Conservation (phyloP, 768 basidiomycete species). For the Naganishia vaughanmartiniae region DNA sequence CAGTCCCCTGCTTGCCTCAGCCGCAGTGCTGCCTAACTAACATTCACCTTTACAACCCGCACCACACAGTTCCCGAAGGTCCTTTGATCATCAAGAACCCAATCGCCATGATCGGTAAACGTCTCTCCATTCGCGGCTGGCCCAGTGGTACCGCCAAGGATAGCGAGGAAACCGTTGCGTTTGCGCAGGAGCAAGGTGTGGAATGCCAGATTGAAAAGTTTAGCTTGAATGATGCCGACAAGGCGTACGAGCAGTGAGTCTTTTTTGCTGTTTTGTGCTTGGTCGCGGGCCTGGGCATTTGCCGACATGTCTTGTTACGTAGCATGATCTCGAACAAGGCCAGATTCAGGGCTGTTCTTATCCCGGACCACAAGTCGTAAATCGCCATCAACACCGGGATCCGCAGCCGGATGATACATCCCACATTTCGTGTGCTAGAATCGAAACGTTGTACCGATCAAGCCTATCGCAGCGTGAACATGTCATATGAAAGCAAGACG, state of each 20-base stretch:
- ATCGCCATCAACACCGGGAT: not conserved
- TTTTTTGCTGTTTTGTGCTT: not conserved
- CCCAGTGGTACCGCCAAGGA: slow-evolving; percentile 34
- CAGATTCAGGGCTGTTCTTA: slow-evolving; percentile 33
- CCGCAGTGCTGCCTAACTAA: not conserved
- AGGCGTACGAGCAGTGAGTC: slow-evolving; percentile 33
- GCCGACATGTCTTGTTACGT: not conserved
- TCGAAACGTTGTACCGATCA: too few relatives aligned
- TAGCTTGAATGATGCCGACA: slow-evolving; percentile 27
- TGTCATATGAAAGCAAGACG: too few relatives aligned
- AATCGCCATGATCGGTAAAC: slow-evolving; percentile 30
- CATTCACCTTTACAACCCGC: not conserved
- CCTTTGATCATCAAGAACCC: slow-evolving; percentile 10
- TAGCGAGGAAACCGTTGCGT: slow-evolving; percentile 33
- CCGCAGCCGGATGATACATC: too few relatives aligned
- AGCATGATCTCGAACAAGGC: slow-evolving; percentile 31
- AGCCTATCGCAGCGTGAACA: too few relatives aligned
- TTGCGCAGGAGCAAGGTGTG: slow-evolving; percentile 31
- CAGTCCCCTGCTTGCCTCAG: not conserved
- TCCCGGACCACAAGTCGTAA: slow-evolving; percentile 26
- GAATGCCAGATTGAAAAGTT: slow-evolving; percentile 32
- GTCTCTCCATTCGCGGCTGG: slow-evolving; percentile 35
- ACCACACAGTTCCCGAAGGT: slow-evolving; percentile 15
- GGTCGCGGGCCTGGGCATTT: not conserved
- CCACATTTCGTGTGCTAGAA: too few relatives aligned